These are phyloP conservation scores for Candida freyschussii DNA, from an alignment of 1,139 yeast species.

Conservation along the genomic window DNA sequence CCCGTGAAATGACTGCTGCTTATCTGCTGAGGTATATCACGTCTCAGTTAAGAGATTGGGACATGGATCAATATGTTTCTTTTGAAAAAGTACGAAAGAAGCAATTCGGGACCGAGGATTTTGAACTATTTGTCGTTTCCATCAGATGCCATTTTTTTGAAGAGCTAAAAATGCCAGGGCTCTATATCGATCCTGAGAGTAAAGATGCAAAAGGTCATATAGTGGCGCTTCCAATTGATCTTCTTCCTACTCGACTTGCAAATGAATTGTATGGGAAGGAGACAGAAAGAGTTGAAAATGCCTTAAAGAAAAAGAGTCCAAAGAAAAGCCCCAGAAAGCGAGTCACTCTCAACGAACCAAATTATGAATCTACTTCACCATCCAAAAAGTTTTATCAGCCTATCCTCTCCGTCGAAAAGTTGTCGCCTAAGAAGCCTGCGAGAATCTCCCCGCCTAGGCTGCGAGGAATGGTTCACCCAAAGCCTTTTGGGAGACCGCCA, in stretches of 20 bases:
- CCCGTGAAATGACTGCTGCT: slow-evolving; percentile 10
- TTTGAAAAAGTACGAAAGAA: slow-evolving; percentile 6
- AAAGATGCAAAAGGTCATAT: slow-evolving; percentile 3
- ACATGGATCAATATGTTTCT: slow-evolving; percentile 3
- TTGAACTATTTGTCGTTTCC: too few species aligned
- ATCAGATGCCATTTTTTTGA: slow-evolving; percentile 3
- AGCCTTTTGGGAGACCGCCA: too few species aligned
- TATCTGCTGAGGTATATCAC: slow-evolving; percentile 12
- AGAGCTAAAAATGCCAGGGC: slow-evolving; percentile 4
- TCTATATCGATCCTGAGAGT: slow-evolving; percentile 11
- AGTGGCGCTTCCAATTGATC: slow-evolving; percentile 3
- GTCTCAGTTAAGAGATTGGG: slow-evolving; percentile 4
- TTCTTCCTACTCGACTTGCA: slow-evolving; percentile 3
- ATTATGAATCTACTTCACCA: slow-evolving; percentile 3
- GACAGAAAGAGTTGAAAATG: slow-evolving; percentile 1
- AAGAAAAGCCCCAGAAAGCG: too few species aligned
- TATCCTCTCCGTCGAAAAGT: slow-evolving; percentile 6
- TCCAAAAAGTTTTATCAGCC: slow-evolving; percentile 2
- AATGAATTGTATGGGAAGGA: slow-evolving; percentile 1
- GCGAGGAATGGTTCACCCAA: too few species aligned
- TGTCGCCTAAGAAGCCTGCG: slow-evolving; percentile 3
- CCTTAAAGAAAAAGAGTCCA: slow-evolving; percentile 4
- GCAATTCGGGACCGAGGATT: slow-evolving; percentile 4
- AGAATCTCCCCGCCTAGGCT: not conserved
- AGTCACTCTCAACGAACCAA: not conserved